phyloP scores from a whole-genome alignment of 768 basidiomycete genomes.

The Lepiota subincarnata region DNA sequence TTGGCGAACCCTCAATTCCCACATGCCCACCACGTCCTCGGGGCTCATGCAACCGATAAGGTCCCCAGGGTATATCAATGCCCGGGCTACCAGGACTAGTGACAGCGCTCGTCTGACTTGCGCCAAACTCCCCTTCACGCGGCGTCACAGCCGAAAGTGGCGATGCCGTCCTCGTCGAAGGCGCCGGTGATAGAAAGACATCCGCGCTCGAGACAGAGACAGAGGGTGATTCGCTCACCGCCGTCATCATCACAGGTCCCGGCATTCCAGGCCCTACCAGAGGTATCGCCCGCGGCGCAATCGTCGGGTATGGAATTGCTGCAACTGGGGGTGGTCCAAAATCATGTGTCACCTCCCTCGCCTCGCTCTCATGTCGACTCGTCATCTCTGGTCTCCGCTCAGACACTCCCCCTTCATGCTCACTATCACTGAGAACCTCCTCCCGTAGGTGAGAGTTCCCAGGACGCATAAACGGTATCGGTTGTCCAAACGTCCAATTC shows the following conservation, averaged over 20 bases:
- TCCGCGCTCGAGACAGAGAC: not conserved
- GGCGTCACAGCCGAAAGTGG: constrained; percentile 13
- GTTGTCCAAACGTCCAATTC: constrained; percentile 74
- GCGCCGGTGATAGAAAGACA: not conserved
- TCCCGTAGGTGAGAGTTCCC: constrained; percentile 12
- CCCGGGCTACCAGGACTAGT: not conserved
- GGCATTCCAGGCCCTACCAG: constrained; percentile 8
- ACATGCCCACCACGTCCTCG: constrained; percentile 13
- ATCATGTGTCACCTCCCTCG: not conserved
- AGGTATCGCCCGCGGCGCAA: not conserved
- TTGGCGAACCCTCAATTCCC: not conserved
- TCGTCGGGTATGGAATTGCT: not conserved
- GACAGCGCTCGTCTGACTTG: not conserved
- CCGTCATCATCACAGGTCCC: not conserved
- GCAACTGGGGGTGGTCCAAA: not conserved
- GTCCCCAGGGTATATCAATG: constrained; percentile 22
- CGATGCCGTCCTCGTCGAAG: constrained; percentile 1
- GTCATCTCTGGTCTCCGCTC: not conserved
- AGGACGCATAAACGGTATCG: constrained; percentile 39
- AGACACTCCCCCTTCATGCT: not conserved
- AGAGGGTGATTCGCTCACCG: not conserved
- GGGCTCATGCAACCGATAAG: constrained; percentile 17
- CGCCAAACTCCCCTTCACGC: constrained; percentile 16
- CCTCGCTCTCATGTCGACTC: not conserved
- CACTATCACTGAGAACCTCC: constrained; percentile 2